phyloP scores from a whole-genome alignment of 1,139 yeast species.

The Saccharomycopsis hybrid region DNA sequence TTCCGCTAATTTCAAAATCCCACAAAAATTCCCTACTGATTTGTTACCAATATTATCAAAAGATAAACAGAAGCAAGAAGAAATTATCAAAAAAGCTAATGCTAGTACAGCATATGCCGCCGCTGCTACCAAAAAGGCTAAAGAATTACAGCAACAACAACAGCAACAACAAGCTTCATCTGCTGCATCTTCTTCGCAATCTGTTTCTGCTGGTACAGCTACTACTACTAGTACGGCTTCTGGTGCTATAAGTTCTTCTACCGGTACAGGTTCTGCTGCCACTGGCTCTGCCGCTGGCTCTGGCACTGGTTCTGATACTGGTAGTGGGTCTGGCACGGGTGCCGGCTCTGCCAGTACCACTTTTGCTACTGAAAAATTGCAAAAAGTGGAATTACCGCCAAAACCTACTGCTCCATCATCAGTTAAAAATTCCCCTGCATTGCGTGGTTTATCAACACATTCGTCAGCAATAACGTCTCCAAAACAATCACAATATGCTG shows the following conservation, averaged over 20 bases:
- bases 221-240: not conserved
- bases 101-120: not conserved
- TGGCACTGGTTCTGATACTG: not conserved
- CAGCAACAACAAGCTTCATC: not conserved
- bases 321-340: not conserved
- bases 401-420: constrained; percentile 19
- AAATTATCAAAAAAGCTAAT: constrained; percentile 37
- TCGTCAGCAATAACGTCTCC: constrained; percentile 23
- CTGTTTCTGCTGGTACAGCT: not conserved
- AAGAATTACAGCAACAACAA: not conserved
- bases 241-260: not conserved
- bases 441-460: constrained; percentile 18
- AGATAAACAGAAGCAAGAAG: constrained; percentile 59
- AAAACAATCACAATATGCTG: not conserved
- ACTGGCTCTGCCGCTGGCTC: not conserved
- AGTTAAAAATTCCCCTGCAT: constrained; percentile 18
- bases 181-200: not conserved
- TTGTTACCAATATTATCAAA: constrained; percentile 69
- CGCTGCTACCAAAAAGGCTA: not conserved
- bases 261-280: not conserved
- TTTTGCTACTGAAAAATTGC: constrained; percentile 19
- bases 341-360: not conserved
- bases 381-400: constrained; percentile 21
- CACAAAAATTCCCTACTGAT: constrained; percentile 68
- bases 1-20: constrained; percentile 76